Percentiles rank a stretch among this genome's conserved stretches.
Evolutionary conservation across 2,329 filamentous ascomycete genomes (phyloP).

Genomic region (Aspergillus tanneri): DNA sequence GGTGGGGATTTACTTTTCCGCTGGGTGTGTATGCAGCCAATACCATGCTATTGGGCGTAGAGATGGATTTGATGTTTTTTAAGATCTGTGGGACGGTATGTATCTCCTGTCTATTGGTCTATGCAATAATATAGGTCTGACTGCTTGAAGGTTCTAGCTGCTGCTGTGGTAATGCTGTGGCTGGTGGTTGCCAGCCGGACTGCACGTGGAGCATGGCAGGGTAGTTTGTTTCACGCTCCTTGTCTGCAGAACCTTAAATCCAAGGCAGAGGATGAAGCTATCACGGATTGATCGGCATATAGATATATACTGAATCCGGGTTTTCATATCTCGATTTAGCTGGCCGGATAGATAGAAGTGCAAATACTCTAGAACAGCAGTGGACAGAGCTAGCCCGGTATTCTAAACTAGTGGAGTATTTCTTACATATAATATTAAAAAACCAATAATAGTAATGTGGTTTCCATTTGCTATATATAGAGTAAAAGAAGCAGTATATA

Average conservation of each 20-base stretch:
- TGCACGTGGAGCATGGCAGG: constrained; percentile 44
- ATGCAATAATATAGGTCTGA: too few species aligned
- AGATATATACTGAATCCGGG: too few species aligned
- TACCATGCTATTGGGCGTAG: constrained; percentile 43
- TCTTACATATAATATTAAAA: too few species aligned
- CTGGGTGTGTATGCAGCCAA: constrained; percentile 48
- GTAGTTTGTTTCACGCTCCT: constrained; percentile 51
- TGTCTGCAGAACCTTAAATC: constrained; percentile 44
- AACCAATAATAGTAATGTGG: too few species aligned
- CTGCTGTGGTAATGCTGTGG: constrained; percentile 53
- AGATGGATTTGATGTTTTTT: constrained; percentile 53
- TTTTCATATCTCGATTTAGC: too few species aligned
- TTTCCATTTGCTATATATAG: too few species aligned
- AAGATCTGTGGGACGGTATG: constrained; percentile 51
- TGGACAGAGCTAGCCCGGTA: too few species aligned
- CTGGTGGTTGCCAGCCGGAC: constrained; percentile 50
- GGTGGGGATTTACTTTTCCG: constrained; percentile 61
- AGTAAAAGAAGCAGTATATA: too few species aligned
- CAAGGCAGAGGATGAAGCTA: constrained; percentile 20
- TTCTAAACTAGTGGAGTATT: too few species aligned
- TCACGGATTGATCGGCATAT: too few species aligned
- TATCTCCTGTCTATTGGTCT: not conserved
- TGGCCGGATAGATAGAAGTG: too few species aligned
- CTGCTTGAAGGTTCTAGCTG: constrained; percentile 50
- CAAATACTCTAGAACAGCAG: too few species aligned